Base-by-base conservation (phyloP, 2,329 filamentous ascomycete genomes). In the Neofusicoccum umdonicola region DNA sequence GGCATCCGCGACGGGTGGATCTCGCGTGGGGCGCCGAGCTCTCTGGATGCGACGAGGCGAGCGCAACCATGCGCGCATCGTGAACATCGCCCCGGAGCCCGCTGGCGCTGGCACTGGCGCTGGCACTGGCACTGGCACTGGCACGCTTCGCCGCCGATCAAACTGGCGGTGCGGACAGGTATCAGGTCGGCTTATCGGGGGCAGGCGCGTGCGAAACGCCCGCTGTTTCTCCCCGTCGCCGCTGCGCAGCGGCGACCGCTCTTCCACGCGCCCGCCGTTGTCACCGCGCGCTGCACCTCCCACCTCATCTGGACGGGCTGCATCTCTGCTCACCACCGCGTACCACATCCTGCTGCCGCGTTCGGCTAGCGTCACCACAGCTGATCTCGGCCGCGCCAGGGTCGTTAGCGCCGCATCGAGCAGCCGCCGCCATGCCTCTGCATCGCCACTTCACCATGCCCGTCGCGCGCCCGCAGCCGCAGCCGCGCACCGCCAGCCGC, bases 401-500 rank as follows among this genome's bases (percentile, higher is more conserved):
- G 42, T 22, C 8, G 31, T 13, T 35, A 34, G 39, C 31, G 52
- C 19, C 17, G 39, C 52, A 11, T 31, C 27, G 27, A 31, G 22
- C 11, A 41, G 9, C 56, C 9, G n/a, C 15, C 56, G 13, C 42
- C 56, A 60, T 60, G 56, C 56, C 56, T 45, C 56, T 60, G 56
- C 41, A 35, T 19, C 56, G 56, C 56, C 56, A 60, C 41, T 60
- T 47, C 56, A 60, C 56, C 56, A 60, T 60, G 56, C 56, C 56
- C n/a, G 56, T 37, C 17, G n/a, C 41, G 3, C 41, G 42, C 56
- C 56, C 41, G 22, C 31, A 35, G 27, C 56, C 41, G 27, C 52
- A 56, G 12, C 56, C 52, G 47, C 63, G 63, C 63, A 72, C 65
- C 31, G 73, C 76, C 61, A 70, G 75, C 22, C 77, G 72, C 17